Percentiles rank a stretch among this genome's conserved stretches.
Evolutionary conservation across 108 stramenopile genomes (phyloP).

Genomic region (Schizochytrium sp.): DNA sequence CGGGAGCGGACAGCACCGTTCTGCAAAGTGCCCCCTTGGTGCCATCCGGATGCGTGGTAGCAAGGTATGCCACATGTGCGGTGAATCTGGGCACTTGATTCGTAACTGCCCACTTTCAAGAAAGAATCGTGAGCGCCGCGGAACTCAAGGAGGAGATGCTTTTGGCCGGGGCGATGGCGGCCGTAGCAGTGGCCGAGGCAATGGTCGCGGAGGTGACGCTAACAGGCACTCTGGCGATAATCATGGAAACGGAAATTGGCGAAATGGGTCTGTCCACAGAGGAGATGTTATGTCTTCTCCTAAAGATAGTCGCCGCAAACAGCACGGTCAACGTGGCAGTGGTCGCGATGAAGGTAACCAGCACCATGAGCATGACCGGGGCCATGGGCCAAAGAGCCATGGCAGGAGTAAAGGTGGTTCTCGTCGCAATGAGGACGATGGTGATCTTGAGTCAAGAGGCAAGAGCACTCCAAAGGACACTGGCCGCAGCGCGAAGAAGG

Average conservation of each 20-base stretch:
- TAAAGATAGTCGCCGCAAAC: neutral
- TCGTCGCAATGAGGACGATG: neutral
- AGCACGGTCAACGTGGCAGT: neutral
- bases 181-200: too few species aligned
- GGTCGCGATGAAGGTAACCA: neutral
- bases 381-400: neutral
- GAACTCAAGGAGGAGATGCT: neutral
- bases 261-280: too few species aligned
- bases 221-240: too few species aligned
- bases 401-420: neutral
- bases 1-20: constrained; percentile 55
- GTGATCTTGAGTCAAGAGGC: too few species aligned
- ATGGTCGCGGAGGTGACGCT: too few species aligned
- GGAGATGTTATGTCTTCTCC: too few species aligned
- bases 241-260: too few species aligned
- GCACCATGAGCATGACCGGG: neutral
- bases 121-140: neutral
- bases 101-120: constrained; percentile 3
- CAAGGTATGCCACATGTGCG: constrained; percentile 39
- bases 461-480: neutral
- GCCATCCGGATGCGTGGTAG: neutral
- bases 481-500: neutral
- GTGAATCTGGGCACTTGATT: neutral
- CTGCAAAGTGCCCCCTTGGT: neutral
- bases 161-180: too few species aligned